Conservation (phyloP, 2,329 filamentous ascomycete species). For the Nannizziopsis barbatae region DNA sequence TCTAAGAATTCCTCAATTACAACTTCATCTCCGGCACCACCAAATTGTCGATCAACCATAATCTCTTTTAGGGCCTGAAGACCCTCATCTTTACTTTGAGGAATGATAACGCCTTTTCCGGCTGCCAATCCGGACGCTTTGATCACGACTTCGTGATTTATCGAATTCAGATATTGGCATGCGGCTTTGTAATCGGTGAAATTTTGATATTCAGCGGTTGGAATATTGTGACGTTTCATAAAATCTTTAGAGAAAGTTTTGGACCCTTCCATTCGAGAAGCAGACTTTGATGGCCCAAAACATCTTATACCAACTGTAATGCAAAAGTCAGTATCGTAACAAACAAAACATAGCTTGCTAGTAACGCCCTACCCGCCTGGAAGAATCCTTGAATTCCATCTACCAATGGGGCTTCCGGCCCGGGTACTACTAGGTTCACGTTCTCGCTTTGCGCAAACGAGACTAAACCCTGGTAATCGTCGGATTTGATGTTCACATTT, state of each 20-base stretch:
- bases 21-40: constrained; percentile 73
- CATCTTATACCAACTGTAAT: constrained; percentile 56
- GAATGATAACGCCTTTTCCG: constrained; percentile 91
- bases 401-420: constrained; percentile 87
- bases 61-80: constrained; percentile 72
- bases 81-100: constrained; percentile 69
- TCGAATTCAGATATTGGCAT: constrained; percentile 58
- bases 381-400: constrained; percentile 82
- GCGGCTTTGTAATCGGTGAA: constrained; percentile 68
- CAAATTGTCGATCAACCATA: constrained; percentile 82
- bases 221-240: constrained; percentile 82
- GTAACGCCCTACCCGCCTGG: constrained; percentile 39
- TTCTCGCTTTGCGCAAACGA: constrained; percentile 59
- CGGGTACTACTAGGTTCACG: constrained; percentile 76
- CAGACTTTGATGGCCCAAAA: constrained; percentile 76
- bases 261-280: constrained; percentile 85
- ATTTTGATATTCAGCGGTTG: constrained; percentile 83
- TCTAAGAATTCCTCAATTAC: constrained; percentile 91
- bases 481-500: constrained; percentile 61
- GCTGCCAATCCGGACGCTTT: constrained; percentile 87
- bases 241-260: constrained; percentile 98
- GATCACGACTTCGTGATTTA: constrained; percentile 71
- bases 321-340: neutral
- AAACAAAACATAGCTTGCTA: neutral
- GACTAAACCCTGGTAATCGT: constrained; percentile 69